A percentile compares a stretch with the other conserved stretches of the same genome.
phyloP scores from a whole-genome alignment of 139 green algal species.

The Parachlorella kessleri region DNA sequence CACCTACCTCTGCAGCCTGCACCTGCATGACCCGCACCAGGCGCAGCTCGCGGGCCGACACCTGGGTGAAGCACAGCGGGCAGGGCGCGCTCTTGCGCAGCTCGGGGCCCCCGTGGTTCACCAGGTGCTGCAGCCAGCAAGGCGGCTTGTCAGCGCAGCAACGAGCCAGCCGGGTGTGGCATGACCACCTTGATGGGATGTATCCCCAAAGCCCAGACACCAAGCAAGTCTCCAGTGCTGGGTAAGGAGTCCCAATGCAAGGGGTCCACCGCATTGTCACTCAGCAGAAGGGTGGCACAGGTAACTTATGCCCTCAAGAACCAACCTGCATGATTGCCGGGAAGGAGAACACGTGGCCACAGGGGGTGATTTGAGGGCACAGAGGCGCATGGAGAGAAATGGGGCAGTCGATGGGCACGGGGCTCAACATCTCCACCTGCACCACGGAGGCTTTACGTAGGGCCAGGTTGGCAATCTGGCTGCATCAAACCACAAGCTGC shows the following conservation, averaged over 20 bases:
- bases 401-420: slow-evolving; percentile 68
- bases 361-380: slow-evolving; percentile 86
- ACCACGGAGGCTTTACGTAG: no score
- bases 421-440: slow-evolving; percentile 64
- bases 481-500: no score
- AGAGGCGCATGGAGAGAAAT: slow-evolving; percentile 78
- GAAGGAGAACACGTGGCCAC: slow-evolving; percentile 88
- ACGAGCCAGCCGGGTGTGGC: no score
- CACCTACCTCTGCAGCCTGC: slow-evolving; percentile 20
- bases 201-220: no score
- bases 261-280: no score
- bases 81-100: slow-evolving; percentile 51
- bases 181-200: no score
- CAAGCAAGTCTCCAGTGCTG: no score
- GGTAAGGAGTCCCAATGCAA: no score
- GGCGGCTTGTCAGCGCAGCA: no score
- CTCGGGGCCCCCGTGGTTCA: slow-evolving; percentile 62
- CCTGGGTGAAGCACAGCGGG: slow-evolving; percentile 58
- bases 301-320: no score
- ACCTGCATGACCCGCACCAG: slow-evolving; percentile 53
- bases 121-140: slow-evolving; percentile 67
- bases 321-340: slow-evolving; percentile 70
- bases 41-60: slow-evolving; percentile 77
- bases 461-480: no score
- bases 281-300: no score